phyloP scores from a whole-genome alignment of 2,329 filamentous ascomycete genomes.

The Pestalotiopsis sp. region DNA sequence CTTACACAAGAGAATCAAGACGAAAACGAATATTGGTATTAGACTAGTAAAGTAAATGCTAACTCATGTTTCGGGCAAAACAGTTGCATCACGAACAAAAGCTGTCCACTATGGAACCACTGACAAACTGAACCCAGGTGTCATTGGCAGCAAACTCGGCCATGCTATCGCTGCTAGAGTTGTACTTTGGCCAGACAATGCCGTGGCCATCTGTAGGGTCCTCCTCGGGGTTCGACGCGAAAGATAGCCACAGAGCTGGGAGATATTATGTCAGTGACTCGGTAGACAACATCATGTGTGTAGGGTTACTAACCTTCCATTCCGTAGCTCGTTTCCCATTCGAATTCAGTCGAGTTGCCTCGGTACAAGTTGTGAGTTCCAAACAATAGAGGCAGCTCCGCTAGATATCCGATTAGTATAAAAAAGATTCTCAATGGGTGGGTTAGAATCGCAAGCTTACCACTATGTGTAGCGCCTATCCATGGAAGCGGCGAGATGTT shows the following conservation, averaged over 20 bases:
- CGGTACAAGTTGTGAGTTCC: conserved; percentile 29
- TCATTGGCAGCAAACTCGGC: conserved; percentile 8
- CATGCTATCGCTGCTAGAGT: not conserved
- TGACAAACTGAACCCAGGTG: not conserved
- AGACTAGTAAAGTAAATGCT: not conserved
- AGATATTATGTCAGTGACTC: not conserved
- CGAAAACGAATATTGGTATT: not conserved
- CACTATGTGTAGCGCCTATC: conserved; percentile 31
- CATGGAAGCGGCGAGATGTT: conserved; percentile 32
- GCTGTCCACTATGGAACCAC: not conserved
- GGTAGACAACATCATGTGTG: not conserved
- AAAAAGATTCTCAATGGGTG: not conserved
- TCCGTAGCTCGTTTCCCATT: conserved; percentile 25
- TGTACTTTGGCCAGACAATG: conserved; percentile 5
- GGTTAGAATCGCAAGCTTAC: conserved; percentile 14
- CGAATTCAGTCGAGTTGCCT: conserved; percentile 29
- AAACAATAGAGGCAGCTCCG: conserved; percentile 30
- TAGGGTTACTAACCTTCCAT: conserved; percentile 26
- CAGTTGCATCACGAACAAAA: not conserved
- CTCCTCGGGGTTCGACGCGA: not conserved
- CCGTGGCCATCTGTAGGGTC: conserved; percentile 1
- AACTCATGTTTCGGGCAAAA: not conserved
- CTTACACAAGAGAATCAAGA: too few relatives aligned
- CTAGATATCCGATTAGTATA: conserved; percentile 16
- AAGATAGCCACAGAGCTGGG: conserved; percentile 5